Evolutionary conservation across 768 basidiomycete species (phyloP), one percentile per base, ranked within the genome.

Genomic region (Mycena maculata): DNA sequence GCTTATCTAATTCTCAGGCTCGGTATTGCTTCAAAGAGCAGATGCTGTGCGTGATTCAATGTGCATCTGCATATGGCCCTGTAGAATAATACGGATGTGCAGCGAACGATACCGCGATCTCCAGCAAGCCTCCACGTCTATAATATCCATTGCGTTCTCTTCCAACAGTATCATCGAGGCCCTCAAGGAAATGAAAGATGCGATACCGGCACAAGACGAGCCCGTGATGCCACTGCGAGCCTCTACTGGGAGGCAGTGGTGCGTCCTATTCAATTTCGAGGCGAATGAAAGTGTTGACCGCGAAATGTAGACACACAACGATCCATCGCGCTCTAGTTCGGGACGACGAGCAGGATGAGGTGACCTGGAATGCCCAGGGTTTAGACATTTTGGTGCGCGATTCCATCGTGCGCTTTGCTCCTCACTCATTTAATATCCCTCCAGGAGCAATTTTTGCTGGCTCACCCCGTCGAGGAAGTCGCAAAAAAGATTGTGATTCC

Each of bases 21-120:
- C n/a, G n/a, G n/a, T n/a, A n/a, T n/a, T n/a, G n/a, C n/a, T n/a
- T n/a, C n/a, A n/a, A n/a, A n/a, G n/a, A n/a, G n/a, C n/a, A n/a
- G n/a, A n/a, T n/a, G n/a, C n/a, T n/a, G 94, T 95, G 82, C 87
- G 94, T 90, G 69, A 47, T 64, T 58, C 20, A 36, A n/a, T n/a
- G 33, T 33, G 33, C 38, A n/a, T 12, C 23, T 61, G 39, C 59
- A 60, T 58, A 33, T 61, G 67, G 31, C 63, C 49, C 71, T 70
- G 64, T n/a, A n/a, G 65, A 81, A 74, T 80, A 79, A 73, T 76
- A 76, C 81, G 87, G 87, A 89, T 88, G 87, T 74, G 77, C 78
- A 95, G 94, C 80, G 94, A 95, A 88, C 90, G 93, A 70, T 95
- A 95, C 78, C 90, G 94, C 49, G 94, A 95, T 77, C 83, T 95